phyloP scores from a whole-genome alignment of 2,329 filamentous ascomycete species.

The Botrytis pseudocinerea region DNA sequence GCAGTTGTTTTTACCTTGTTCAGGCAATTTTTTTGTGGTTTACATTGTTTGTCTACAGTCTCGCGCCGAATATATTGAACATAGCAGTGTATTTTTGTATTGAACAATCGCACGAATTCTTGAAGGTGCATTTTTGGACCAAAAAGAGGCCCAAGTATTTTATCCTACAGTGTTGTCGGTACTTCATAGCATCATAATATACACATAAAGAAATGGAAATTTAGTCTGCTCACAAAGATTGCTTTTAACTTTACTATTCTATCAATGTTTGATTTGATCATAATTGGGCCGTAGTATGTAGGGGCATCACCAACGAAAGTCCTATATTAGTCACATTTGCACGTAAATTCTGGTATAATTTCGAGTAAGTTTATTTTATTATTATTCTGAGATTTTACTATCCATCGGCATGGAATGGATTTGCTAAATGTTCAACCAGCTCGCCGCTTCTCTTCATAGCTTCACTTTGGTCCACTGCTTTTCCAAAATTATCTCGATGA shows the following conservation, averaged over 20 bases:
- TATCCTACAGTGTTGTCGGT: background rate
- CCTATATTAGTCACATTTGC: background rate
- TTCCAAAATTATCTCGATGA: background rate
- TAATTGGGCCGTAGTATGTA: background rate
- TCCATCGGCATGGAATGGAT: background rate
- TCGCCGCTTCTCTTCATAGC: background rate
- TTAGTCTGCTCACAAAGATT: accelerated
- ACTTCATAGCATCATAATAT: background rate
- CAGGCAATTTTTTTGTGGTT: background rate
- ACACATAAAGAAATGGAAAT: background rate
- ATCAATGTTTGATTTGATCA: background rate
- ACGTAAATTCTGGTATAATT: background rate
- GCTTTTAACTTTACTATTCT: background rate
- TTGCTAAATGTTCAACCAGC: background rate
- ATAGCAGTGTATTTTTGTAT: background rate
- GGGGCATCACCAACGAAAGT: background rate
- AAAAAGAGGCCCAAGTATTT: background rate
- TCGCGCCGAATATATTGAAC: background rate
- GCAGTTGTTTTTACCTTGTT: background rate
- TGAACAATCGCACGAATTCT: background rate
- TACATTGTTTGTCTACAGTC: background rate
- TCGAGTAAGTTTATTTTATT: background rate
- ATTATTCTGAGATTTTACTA: background rate
- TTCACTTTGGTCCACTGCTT: background rate
- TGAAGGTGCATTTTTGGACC: accelerated